Conservation (phyloP, 345 rosid species). For the Clarkia xantiana region DNA sequence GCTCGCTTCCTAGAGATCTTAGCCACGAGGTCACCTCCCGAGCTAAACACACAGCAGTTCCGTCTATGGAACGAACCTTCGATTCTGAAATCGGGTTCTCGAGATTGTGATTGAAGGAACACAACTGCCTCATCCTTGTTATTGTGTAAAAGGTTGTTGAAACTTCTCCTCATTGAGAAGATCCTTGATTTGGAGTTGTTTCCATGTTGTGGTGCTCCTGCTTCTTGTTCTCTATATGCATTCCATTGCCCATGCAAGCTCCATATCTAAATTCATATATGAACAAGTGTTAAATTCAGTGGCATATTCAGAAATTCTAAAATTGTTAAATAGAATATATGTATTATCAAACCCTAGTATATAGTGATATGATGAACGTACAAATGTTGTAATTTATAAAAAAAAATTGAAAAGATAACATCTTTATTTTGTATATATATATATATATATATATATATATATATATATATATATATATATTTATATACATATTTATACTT, state of each 20-base stretch:
- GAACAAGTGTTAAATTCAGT: too few relatives aligned
- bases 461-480: too few relatives aligned
- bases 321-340: not conserved
- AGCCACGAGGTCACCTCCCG: constrained; percentile 14
- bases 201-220: too few relatives aligned
- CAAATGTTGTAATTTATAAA: too few relatives aligned
- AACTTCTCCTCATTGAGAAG: constrained; percentile 28
- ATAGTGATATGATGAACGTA: too few relatives aligned
- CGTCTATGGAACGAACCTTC: constrained; percentile 29
- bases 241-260: constrained; percentile 34
- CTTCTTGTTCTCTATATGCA: constrained; percentile 17
- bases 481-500: too few relatives aligned
- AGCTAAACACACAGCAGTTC: constrained; percentile 15
- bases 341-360: too few relatives aligned
- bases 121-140: constrained; percentile 18
- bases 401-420: too few relatives aligned
- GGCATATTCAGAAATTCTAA: constrained; percentile 10
- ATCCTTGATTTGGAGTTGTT: constrained; percentile 6
- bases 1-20: constrained; percentile 22
- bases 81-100: constrained; percentile 20
- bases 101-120: constrained; percentile 7
- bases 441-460: too few relatives aligned
- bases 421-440: too few relatives aligned
- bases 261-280: not conserved
- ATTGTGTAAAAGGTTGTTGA: constrained; percentile 7